Conservation (phyloP, 306 rosid genomes). For the Crotalaria pallida region DNA sequence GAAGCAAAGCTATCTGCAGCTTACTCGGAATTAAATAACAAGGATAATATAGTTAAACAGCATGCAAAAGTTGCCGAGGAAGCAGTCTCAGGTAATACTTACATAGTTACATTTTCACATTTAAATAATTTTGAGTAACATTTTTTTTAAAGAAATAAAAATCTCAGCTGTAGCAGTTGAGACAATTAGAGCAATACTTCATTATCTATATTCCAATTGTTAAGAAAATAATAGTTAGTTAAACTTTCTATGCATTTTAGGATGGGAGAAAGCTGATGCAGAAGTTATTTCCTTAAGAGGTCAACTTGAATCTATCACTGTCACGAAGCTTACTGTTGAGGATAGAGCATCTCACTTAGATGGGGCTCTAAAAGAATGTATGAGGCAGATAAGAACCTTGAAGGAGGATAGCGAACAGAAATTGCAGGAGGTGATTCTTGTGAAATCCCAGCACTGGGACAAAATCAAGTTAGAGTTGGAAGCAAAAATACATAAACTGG, state of each 20-base stretch:
- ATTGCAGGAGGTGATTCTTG: constrained; percentile 61
- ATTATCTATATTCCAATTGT: background rate
- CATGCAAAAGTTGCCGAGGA: constrained; percentile 97
- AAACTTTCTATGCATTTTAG: constrained; percentile 31
- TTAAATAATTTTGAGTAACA: background rate
- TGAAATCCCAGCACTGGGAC: constrained; percentile 69
- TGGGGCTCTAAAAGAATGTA: constrained; percentile 88
- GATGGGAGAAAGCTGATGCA: constrained; percentile 97
- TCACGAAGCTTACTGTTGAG: constrained; percentile 66
- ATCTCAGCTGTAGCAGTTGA: background rate
- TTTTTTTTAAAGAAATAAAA: background rate
- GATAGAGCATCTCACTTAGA: constrained; percentile 78
- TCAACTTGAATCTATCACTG: constrained; percentile 71
- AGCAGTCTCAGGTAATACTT: constrained; percentile 75
- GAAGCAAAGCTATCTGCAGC: constrained; percentile 59
- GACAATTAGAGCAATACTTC: background rate
- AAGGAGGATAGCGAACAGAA: constrained; percentile 80
- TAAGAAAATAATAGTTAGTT: background rate
- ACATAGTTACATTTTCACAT: background rate
- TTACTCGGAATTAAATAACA: constrained; percentile 56
- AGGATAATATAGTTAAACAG: constrained; percentile 73
- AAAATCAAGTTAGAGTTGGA: constrained; percentile 71
- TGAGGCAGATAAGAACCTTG: constrained; percentile 68
- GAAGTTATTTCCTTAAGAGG: constrained; percentile 67
- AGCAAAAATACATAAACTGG: constrained; percentile 53